These are phyloP conservation scores for Scolecobasidium constrictum DNA, from an alignment of 2,329 filamentous ascomycete species.

Conservation along the genomic window DNA sequence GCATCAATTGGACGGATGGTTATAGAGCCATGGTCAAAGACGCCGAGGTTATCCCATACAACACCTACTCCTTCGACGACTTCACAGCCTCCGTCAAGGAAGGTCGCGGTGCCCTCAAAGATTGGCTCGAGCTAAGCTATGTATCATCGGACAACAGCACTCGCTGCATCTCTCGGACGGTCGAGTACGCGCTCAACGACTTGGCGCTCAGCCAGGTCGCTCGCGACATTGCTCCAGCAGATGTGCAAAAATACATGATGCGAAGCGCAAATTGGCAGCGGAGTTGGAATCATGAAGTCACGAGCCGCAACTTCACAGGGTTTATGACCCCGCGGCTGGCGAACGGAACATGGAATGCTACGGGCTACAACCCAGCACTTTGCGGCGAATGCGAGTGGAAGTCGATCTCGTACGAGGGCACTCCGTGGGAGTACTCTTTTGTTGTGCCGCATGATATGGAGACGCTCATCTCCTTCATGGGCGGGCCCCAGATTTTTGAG, in stretches of 20 bases:
- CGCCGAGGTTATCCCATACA: slow-evolving; percentile 50
- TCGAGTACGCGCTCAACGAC: slow-evolving; percentile 61
- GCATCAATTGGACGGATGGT: slow-evolving; percentile 47
- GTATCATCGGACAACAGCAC: slow-evolving; percentile 51
- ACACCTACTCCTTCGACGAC: slow-evolving; percentile 46
- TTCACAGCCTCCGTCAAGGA: too few species aligned
- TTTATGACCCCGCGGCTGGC: too few species aligned
- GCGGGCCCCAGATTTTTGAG: slow-evolving; percentile 45
- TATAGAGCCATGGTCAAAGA: slow-evolving; percentile 37
- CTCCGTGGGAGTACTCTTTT: slow-evolving; percentile 56
- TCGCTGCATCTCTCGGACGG: slow-evolving; percentile 51
- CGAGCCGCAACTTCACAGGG: too few species aligned
- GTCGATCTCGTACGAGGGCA: slow-evolving; percentile 50
- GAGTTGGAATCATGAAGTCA: too few species aligned
- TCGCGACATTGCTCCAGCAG: slow-evolving; percentile 33
- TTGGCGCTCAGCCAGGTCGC: slow-evolving; percentile 58
- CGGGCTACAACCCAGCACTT: too few species aligned
- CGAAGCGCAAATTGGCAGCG: slow-evolving; percentile 49
- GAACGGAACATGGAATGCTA: too few species aligned
- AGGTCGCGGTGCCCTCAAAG: slow-evolving; percentile 56
- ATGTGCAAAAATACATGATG: slow-evolving; percentile 48
- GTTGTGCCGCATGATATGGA: slow-evolving; percentile 56
- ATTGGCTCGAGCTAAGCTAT: slow-evolving; percentile 56
- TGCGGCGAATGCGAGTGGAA: too few species aligned
- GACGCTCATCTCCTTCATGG: slow-evolving; percentile 41